These are phyloP conservation scores for Trypanosoma theileri DNA, from an alignment of 208 protist species.

Conservation along the genomic window DNA sequence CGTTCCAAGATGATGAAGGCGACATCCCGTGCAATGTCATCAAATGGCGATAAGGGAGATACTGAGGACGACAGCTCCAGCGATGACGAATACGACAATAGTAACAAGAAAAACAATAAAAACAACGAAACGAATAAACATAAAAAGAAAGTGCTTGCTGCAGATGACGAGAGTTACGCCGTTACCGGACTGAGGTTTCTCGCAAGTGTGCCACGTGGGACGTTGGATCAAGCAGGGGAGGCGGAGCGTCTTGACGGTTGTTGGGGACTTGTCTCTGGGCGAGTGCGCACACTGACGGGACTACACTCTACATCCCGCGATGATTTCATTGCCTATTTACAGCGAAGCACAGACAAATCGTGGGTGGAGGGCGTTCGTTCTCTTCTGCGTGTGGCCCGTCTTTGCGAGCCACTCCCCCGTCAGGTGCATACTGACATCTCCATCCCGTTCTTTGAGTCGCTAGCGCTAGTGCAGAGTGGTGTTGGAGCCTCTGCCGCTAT, in stretches of 20 bases:
- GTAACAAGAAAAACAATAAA: neutral
- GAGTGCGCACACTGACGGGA: conserved; percentile 41
- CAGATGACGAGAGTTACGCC: conserved; percentile 41
- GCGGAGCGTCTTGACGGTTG: conserved; percentile 59
- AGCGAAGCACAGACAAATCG: neutral
- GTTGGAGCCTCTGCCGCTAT: conserved; percentile 4
- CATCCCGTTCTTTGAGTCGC: conserved; percentile 60
- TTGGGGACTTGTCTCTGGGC: conserved; percentile 54
- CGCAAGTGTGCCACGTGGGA: conserved; percentile 38
- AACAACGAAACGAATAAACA: neutral
- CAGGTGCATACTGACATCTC: conserved; percentile 38
- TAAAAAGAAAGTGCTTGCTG: neutral
- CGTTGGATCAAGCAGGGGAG: conserved; percentile 35
- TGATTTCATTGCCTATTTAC: conserved; percentile 17
- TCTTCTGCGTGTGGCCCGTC: conserved; percentile 31
- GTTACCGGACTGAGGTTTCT: conserved; percentile 62
- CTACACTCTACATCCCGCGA: conserved; percentile 14
- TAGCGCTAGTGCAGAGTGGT: conserved; percentile 35
- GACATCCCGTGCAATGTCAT: neutral
- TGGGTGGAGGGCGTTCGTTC: conserved; percentile 45
- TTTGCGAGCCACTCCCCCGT: conserved; percentile 60
- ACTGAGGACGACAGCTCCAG: conserved; percentile 16
- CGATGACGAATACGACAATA: neutral
- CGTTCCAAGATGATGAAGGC: conserved; percentile 26
- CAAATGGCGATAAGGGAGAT: conserved; percentile 10